Evolutionary conservation across 148 eudicot species (phyloP), one percentile per base, ranked within the genome.

Genomic region (Rheum nobile): DNA sequence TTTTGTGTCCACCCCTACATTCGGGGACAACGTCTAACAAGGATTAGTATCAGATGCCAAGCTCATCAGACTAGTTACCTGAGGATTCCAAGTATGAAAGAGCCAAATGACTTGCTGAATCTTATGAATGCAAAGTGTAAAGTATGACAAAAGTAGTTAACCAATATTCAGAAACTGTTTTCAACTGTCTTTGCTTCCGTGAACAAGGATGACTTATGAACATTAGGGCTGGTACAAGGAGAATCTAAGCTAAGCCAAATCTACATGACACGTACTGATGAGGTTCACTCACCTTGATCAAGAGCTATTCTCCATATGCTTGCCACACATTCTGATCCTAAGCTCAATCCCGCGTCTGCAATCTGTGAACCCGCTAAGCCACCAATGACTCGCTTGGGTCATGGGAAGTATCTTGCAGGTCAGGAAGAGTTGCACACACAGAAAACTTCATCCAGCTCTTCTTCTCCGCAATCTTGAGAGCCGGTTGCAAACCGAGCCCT

Each of bases 401-500:
- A 22, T 37, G 77, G 21, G 37, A 71, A 54, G 82, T 76, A 12
- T 54, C 72, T 52, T 78, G 82, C 61, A 80, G 77, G 78, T 85
- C 86, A 29, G 91, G 86, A 38, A 88, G 87, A 70, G 59, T 61
- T 52, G 73, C 65, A 46, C 85, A 80, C 52, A 76, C 81, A 14
- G 91, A 85, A 71, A 88, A 88, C 75, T 78, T 85, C 24, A 88
- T 73, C 85, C 83, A 82, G 71, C 80, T 77, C 80, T 75, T 83
- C 77, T 71, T 84, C 83, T 88, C 85, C 1, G 70, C 35, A 44
- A 83, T 74, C 79, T 82, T 85, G 32, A 88, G 81, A 74, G 80
- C 72, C 16, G 91, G 91, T 16, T 88, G 91, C 83, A 88, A 47
- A 13, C 82, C 77, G 22, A 88, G 79, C 61, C 91, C 91, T 41